Evolutionary conservation across 2,329 filamentous ascomycete genomes (phyloP), one percentile per base, ranked within the genome.

Genomic region (Lasiodiplodia sp.): DNA sequence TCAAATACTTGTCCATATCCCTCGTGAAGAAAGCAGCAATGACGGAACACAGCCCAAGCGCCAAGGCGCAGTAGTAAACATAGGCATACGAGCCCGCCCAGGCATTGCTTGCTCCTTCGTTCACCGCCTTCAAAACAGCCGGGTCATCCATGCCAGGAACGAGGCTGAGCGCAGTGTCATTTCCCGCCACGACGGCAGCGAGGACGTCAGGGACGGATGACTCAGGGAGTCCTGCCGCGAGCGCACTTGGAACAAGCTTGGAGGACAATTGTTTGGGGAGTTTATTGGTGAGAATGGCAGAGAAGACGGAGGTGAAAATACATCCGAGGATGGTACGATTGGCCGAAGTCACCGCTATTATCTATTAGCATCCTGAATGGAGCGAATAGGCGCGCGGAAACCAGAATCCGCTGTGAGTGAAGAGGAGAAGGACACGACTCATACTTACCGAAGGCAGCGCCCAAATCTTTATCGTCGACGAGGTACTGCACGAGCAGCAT

Each of bases 241-340:
- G 44, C 10, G 70, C 72, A 4, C 68, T 71, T 16, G 66, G 56
- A 3, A 60, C 37, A 2, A 60, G 56, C 12, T n/a, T 47, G 3
- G 67, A 38, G 5, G 70, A n/a, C 10, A 75, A 62, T 18, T 75
- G 69, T 11, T 68, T 65, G 1, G 72, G 72, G 5, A 72, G 66
- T 57, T 74, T 74, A 66, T 72, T 73, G 31, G 69, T 71, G 56
- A 72, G 71, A 23, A 75, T 69, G n/a, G 73, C 72, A n/a, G 73
- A 70, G 68, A 73, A 73, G 16, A 70, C 63, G 2, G 72, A 68
- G 14, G 71, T 72, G 38, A 71, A 72, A 63, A 72, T 68, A 12
- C 71, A 71, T n/a, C 70, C 70, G 38, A 72, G 69, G 38, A 72
- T 73, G 11, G 70, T 71, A 10, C 70, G 72, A 23, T 68, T 70